Conservation (phyloP, 495 filamentous ascomycete species). For the Cercophora sp. region DNA sequence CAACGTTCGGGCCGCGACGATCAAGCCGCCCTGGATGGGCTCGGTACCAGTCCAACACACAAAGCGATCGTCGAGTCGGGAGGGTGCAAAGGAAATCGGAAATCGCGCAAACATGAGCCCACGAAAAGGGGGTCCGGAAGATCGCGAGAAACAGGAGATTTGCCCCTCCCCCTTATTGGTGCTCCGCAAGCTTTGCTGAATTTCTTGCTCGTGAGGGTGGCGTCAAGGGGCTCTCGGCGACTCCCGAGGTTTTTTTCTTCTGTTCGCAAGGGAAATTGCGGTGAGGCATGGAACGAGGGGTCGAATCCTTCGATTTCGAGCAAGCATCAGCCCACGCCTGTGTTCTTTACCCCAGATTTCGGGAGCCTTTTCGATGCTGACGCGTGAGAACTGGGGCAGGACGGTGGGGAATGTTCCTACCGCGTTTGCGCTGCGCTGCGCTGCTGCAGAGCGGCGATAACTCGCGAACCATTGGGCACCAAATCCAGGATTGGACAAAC, state of each 20-base stretch:
- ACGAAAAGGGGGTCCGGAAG: conserved; percentile 1
- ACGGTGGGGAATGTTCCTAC: too few relatives aligned
- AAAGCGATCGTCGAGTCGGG: background rate
- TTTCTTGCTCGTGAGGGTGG: background rate
- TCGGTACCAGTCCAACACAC: conserved; percentile 4
- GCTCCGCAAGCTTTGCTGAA: too few relatives aligned
- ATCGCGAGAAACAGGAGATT: conserved; percentile 7
- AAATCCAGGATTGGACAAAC: conserved; percentile 4
- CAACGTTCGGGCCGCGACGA: conserved; percentile 5
- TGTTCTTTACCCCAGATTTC: background rate
- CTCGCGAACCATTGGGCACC: background rate
- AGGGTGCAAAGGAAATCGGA: background rate
- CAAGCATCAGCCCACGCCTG: background rate
- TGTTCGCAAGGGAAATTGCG: background rate
- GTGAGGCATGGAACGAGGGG: background rate
- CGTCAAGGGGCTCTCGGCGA: conserved; percentile 1
- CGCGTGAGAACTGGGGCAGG: background rate
- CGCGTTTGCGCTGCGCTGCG: background rate
- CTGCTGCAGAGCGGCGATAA: too few relatives aligned
- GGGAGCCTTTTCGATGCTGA: background rate
- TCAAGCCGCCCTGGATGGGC: background rate
- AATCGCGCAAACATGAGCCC: background rate
- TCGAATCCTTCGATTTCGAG: background rate
- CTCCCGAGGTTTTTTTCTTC: background rate
- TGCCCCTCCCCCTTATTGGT: background rate